Evolutionary conservation across 2,329 filamentous ascomycete genomes (phyloP).

Genomic region (Coniochaeta ligniaria): DNA sequence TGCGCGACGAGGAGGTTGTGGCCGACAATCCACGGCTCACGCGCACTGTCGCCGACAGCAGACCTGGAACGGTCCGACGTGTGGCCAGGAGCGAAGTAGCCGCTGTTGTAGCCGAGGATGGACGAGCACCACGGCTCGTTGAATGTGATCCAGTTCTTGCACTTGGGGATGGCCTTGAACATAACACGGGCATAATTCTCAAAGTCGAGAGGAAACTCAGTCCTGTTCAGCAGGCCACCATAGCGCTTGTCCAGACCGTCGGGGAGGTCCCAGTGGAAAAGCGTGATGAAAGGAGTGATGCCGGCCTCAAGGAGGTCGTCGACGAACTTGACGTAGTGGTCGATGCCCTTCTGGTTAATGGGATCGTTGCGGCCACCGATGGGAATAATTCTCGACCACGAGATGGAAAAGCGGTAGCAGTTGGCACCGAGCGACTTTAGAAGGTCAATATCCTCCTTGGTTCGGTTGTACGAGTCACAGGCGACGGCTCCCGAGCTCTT

Average conservation of each 20-base stretch:
- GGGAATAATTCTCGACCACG: constrained; percentile 79
- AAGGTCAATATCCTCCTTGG: constrained; percentile 67
- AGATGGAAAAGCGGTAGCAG: constrained; percentile 78
- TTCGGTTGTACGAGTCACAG: constrained; percentile 82
- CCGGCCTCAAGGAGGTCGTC: constrained; percentile 70
- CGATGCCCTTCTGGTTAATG: constrained; percentile 69
- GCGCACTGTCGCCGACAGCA: constrained; percentile 62
- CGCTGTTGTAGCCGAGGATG: constrained; percentile 72
- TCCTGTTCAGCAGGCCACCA: constrained; percentile 70
- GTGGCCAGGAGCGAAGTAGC: constrained; percentile 74
- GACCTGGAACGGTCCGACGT: constrained; percentile 69
- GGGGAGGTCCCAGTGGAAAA: constrained; percentile 86
- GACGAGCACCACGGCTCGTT: constrained; percentile 86
- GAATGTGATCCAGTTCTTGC: constrained; percentile 86
- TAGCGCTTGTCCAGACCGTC: constrained; percentile 73
- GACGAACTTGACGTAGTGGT: constrained; percentile 72
- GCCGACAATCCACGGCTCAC: constrained; percentile 76
- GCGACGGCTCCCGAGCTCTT: constrained; percentile 68
- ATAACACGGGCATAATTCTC: constrained; percentile 70
- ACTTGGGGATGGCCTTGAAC: constrained; percentile 67
- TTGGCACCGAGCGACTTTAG: constrained; percentile 67
- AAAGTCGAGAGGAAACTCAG: constrained; percentile 77
- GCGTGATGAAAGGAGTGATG: constrained; percentile 74
- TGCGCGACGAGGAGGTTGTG: constrained; percentile 78
- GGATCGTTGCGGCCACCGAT: constrained; percentile 78